phyloP scores from a whole-genome alignment of 2,329 filamentous ascomycete genomes.

The Ascochyta rabiei region DNA sequence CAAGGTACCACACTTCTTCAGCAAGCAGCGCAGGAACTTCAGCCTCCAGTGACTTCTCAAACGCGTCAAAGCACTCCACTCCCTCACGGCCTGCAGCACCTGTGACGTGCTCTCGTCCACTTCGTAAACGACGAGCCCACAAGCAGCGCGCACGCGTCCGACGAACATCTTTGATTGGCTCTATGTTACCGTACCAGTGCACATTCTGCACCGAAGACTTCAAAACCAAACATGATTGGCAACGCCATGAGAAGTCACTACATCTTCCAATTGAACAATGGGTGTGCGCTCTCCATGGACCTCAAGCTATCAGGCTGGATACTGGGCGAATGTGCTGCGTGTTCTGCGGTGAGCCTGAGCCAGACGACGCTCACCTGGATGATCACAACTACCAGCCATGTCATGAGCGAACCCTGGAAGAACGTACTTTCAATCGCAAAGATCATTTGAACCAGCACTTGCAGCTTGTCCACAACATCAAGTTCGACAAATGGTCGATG shows the following conservation, averaged over 20 bases:
- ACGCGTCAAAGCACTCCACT: constrained; percentile 6
- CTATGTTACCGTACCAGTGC: constrained; percentile 32
- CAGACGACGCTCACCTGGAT: constrained; percentile 18
- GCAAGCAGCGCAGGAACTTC: constrained; percentile 35
- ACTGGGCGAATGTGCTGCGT: constrained; percentile 15
- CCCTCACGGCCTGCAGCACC: constrained; percentile 1
- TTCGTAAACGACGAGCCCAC: constrained; percentile 11
- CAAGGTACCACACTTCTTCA: constrained; percentile 22
- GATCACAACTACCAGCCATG: constrained; percentile 30
- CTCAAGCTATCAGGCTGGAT: constrained; percentile 7
- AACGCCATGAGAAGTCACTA: constrained; percentile 38
- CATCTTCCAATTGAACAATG: constrained; percentile 37
- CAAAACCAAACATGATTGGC: constrained; percentile 40
- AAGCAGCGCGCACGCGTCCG: constrained; percentile 17
- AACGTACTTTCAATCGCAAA: constrained; percentile 37
- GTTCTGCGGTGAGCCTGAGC: constrained; percentile 11
- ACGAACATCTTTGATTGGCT: constrained; percentile 12
- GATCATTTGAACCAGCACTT: constrained; percentile 39
- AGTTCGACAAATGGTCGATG: constrained; percentile 44
- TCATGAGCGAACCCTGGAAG: constrained; percentile 26
- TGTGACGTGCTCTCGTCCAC: not conserved
- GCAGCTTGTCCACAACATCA: constrained; percentile 30
- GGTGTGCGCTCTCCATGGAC: constrained; percentile 23
- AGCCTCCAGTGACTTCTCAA: constrained; percentile 28
- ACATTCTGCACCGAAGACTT: constrained; percentile 41